These are phyloP conservation scores for Leccinum angustisporum DNA, from an alignment of 1,284 basidiomycete genomes.

Conservation along the genomic window DNA sequence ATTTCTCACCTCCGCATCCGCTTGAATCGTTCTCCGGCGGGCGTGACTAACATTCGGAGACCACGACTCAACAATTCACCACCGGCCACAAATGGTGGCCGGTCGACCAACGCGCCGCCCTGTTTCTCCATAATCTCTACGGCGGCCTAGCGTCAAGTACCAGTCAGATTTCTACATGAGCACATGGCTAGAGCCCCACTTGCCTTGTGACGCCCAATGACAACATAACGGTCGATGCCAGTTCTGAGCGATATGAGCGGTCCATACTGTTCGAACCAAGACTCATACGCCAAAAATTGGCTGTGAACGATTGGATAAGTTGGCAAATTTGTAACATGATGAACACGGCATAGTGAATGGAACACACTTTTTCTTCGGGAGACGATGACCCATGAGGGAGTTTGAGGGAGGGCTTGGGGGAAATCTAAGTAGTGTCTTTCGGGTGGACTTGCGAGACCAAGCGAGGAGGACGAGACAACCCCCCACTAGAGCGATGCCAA, in stretches of 20 bases:
- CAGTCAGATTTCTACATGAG: not conserved
- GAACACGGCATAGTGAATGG: not conserved
- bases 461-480: not conserved
- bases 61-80: constrained; percentile 12
- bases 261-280: constrained; percentile 17
- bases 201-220: constrained; percentile 18
- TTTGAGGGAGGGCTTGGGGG: constrained; percentile 13
- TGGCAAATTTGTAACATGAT: not conserved
- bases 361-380: constrained; percentile 9
- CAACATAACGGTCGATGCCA: constrained; percentile 5
- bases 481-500: not conserved
- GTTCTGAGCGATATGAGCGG: constrained; percentile 15
- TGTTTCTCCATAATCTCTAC: constrained; percentile 20
- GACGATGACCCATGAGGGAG: constrained; percentile 8
- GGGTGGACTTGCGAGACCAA: not conserved
- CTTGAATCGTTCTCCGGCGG: constrained; percentile 6
- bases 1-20: constrained; percentile 8
- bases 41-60: constrained; percentile 2
- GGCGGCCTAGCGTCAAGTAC: constrained; percentile 7
- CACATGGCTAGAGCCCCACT: not conserved
- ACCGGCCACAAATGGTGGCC: constrained; percentile 8
- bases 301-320: not conserved
- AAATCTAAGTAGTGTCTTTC: not conserved
- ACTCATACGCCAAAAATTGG: constrained; percentile 1
- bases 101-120: constrained; percentile 1